Conservation (phyloP, 2,329 filamentous ascomycete genomes). For the Claviceps pazoutovae region DNA sequence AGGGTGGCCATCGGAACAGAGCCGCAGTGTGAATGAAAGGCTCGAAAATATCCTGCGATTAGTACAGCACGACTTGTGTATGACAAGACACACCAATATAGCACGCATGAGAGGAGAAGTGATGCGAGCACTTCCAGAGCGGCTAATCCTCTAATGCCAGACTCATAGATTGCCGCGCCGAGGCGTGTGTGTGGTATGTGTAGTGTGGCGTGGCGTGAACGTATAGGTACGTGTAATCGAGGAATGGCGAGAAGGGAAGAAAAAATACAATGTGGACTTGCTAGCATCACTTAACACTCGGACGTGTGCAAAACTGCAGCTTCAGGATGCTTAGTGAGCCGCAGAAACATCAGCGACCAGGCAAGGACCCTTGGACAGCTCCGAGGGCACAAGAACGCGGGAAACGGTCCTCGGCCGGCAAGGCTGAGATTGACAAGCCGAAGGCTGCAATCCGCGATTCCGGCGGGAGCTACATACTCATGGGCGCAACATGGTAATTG, state of each 20-base stretch:
- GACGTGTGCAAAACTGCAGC: no score
- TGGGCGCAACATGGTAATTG: not conserved
- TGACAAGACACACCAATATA: not conserved
- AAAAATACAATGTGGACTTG: not conserved
- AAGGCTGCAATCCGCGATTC: not conserved
- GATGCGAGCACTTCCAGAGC: not conserved
- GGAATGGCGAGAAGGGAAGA: not conserved
- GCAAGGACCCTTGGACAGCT: no score
- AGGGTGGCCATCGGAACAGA: not conserved
- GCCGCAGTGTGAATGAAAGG: not conserved
- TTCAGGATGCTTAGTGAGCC: not conserved
- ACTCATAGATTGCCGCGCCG: slow-evolving; percentile 2
- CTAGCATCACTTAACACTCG: no score
- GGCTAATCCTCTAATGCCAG: not conserved
- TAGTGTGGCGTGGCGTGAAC: not conserved
- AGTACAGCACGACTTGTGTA: not conserved
- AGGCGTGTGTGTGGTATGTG: not conserved
- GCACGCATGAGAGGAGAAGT: not conserved
- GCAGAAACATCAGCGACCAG: no score
- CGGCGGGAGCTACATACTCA: not conserved
- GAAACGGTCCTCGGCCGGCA: not conserved
- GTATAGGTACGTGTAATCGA: not conserved
- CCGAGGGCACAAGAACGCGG: not conserved
- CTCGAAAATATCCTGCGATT: no score
- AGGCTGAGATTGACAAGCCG: slow-evolving; percentile 7